Base-by-base conservation (phyloP, 2,329 filamentous ascomycete species). In the Apiospora marii region DNA sequence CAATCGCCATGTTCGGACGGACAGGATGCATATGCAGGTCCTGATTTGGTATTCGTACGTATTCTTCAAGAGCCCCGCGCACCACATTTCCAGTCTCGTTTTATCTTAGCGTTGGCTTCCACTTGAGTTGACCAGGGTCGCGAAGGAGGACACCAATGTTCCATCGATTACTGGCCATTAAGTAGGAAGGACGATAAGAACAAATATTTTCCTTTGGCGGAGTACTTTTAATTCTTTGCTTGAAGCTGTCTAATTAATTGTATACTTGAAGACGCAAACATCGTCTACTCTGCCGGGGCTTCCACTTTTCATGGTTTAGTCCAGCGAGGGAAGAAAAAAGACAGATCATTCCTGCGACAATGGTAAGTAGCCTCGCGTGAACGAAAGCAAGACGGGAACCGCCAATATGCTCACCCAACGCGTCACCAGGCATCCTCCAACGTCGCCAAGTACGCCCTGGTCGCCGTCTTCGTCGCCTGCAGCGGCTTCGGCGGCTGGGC, bases 401-500 rank as follows among this genome's bases (percentile, higher is more conserved):
- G 8, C 30, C 34, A 37, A 13, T 48, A n/a, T 64, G 34, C 58
- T 64, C 58, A 64, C 30, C 58, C 58, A 34, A 16, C 46, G 6
- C n/a, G 5, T 19, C 24, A n/a, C 43, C 22, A 64, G 58, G 34
- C 58, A 64, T 41, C 58, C 8, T 41, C 37, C 37, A 41, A 41
- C 34, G 58, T 34, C 58, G 41, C 22, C 58, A 67, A 68, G 67
- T 70, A 67, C 51, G 74, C 74, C 70, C 72, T 78, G 44, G 72
- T 75, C 58, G 75, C 77, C 70, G 48, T 76, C 58, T 77, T 78
- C 69, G 30, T 78, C 46, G 77, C 73, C 71, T 72, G 72, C 71
- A 75, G 77, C 72, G 34, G 74, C 37, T 77, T 78, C 67, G 78
- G 78, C 68, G 71, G 73, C 71, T 74, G 74, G 24, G 70, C 74